Percentiles rank a stretch among this genome's conserved stretches.
Evolutionary conservation across 768 basidiomycete species (phyloP).

Genomic region (Naganishia antarctica): DNA sequence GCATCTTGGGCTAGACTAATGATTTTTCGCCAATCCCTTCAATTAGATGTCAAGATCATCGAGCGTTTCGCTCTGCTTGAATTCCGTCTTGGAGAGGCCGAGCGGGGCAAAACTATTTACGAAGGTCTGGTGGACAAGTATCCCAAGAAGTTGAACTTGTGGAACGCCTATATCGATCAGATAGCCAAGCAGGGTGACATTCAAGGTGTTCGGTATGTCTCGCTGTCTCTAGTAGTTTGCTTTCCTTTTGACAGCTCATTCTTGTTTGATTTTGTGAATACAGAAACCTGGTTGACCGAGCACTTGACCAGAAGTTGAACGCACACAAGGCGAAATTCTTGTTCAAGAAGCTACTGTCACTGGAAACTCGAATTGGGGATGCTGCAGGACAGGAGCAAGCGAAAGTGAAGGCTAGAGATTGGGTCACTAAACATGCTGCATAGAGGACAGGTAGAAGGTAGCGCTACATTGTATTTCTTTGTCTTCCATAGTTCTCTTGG

Average conservation of each 20-base stretch:
- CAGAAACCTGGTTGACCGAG: constrained; percentile 81
- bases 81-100: constrained; percentile 87
- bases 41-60: constrained; percentile 93
- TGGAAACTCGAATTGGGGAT: constrained; percentile 81
- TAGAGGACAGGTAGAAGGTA: not conserved
- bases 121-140: constrained; percentile 95
- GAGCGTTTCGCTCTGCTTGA: constrained; percentile 91
- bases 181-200: constrained; percentile 76
- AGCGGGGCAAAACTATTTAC: constrained; percentile 90
- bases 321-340: constrained; percentile 94
- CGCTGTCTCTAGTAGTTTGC: not conserved
- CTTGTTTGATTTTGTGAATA: not conserved
- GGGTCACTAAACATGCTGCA: constrained; percentile 51
- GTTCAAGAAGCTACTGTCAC: constrained; percentile 95
- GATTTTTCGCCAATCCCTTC: not conserved
- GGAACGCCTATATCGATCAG: constrained; percentile 97
- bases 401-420: constrained; percentile 85
- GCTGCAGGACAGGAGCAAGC: constrained; percentile 73
- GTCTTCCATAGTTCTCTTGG: not conserved
- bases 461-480: not conserved
- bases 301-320: constrained; percentile 78
- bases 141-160: constrained; percentile 89
- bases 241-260: not conserved
- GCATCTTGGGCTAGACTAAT: not conserved
- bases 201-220: constrained; percentile 64